These are phyloP conservation scores for Phyllosticta paracitricarpa DNA, from an alignment of 2,329 filamentous ascomycete genomes.

Conservation along the genomic window DNA sequence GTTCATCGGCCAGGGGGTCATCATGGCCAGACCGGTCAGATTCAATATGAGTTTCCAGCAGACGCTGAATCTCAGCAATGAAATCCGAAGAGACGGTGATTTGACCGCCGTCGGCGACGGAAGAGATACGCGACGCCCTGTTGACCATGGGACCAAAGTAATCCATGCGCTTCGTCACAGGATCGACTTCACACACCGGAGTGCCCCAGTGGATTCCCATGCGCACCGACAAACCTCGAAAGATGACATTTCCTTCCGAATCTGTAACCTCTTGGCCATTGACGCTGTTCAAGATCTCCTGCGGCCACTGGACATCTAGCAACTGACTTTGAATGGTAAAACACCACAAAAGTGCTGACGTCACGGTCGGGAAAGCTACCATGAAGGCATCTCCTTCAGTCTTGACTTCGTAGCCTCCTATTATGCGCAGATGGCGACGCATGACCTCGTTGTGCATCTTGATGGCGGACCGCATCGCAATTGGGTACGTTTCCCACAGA, in stretches of 20 bases:
- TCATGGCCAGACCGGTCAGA: conserved; percentile 64
- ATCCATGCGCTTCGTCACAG: conserved; percentile 95
- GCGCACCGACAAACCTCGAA: conserved; percentile 84
- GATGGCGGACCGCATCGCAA: conserved; percentile 93
- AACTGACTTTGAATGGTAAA: conserved; percentile 87
- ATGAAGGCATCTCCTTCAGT: conserved; percentile 99
- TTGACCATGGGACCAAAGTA: conserved; percentile 99
- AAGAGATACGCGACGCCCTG: conserved; percentile 85
- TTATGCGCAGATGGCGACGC: conserved; percentile 82
- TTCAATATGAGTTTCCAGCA: conserved; percentile 81
- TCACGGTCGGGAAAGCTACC: conserved; percentile 96
- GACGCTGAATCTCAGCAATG: conserved; percentile 88
- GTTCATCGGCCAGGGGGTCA: conserved; percentile 66
- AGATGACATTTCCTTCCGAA: conserved; percentile 79
- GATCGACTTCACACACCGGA: conserved; percentile 89
- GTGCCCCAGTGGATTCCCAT: conserved; percentile 97
- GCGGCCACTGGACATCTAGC: conserved; percentile 83
- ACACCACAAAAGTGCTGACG: conserved; percentile 88
- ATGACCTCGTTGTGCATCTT: conserved; percentile 97
- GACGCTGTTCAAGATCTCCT: conserved; percentile 79
- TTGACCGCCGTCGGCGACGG: conserved; percentile 90
- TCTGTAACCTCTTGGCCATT: conserved; percentile 76
- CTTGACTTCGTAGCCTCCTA: conserved; percentile 97
- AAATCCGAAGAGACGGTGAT: conserved; percentile 96
- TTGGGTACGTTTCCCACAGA: conserved; percentile 90